Percentiles rank a stretch among this genome's conserved stretches.
Conservation (phyloP, 345 rosid genomes). For the Linum tenue region DNA sequence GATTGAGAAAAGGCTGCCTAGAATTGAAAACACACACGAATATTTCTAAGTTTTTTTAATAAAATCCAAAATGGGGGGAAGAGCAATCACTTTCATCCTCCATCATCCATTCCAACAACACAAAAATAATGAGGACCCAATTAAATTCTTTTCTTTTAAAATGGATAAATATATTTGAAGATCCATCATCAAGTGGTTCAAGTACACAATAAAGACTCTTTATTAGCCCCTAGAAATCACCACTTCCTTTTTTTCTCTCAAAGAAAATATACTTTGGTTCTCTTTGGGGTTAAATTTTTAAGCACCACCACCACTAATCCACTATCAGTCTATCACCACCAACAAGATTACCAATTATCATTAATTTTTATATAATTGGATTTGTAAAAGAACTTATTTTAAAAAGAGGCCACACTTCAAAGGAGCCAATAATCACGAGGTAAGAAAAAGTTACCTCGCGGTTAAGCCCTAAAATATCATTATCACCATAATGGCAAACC, state of each 20-base stretch:
- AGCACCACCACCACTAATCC: not conserved
- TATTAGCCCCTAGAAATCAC: not conserved
- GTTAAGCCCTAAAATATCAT: too few species aligned
- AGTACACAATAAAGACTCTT: too few species aligned
- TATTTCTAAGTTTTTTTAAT: too few species aligned
- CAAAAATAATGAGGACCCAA: not conserved
- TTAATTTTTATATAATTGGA: too few species aligned
- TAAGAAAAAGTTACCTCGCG: too few species aligned
- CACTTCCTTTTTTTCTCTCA: not conserved
- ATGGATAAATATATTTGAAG: not conserved
- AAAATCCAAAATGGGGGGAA: not conserved
- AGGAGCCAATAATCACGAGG: too few species aligned
- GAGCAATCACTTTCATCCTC: not conserved
- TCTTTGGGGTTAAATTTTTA: not conserved
- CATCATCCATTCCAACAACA: not conserved
- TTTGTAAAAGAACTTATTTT: too few species aligned
- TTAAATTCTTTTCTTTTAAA: not conserved
- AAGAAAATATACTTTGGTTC: too few species aligned
- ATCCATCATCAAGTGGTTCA: not conserved
- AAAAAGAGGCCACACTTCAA: too few species aligned
- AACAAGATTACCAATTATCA: too few species aligned
- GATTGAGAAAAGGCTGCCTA: not conserved
- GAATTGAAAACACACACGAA: too few species aligned
- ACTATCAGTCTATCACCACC: not conserved
- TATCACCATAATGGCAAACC: too few species aligned